Conservation (phyloP, 345 rosid species). For the Melaleuca alternifolia region DNA sequence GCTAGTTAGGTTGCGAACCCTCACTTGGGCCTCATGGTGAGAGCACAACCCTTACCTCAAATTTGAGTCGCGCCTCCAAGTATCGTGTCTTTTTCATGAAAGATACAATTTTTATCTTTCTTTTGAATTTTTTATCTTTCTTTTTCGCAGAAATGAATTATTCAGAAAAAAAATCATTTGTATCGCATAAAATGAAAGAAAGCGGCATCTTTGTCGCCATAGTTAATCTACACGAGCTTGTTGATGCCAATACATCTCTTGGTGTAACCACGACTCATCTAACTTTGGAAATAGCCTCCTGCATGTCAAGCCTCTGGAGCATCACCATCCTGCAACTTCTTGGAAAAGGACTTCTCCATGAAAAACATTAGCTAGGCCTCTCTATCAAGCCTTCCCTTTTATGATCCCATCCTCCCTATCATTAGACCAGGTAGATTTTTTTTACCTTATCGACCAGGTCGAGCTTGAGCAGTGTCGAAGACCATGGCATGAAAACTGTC, state of each 20-base stretch:
- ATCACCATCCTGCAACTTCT: not conserved
- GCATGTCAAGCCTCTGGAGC: not conserved
- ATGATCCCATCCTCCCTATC: not conserved
- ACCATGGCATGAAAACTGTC: not conserved
- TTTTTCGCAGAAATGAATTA: not conserved
- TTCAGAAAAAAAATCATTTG: not conserved
- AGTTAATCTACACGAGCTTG: not conserved
- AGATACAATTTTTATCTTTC: not conserved
- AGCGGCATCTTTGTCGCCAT: not conserved
- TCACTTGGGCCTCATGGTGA: not conserved
- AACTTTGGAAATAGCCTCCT: not conserved
- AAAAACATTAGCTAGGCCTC: not conserved
- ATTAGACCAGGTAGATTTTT: not conserved
- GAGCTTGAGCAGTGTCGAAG: not conserved
- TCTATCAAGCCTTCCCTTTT: not conserved
- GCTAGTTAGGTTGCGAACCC: not conserved
- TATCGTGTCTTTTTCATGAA: not conserved
- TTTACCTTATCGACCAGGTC: not conserved
- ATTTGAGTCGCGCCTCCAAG: not conserved
- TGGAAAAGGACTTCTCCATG: not conserved
- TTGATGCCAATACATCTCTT: not conserved
- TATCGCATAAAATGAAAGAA: not conserved
- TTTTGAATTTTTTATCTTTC: not conserved
- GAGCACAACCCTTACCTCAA: not conserved
- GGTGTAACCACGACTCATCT: not conserved